Evolutionary conservation across 139 green algal genomes (phyloP).

Genomic region (Chlamydomonas applanata): DNA sequence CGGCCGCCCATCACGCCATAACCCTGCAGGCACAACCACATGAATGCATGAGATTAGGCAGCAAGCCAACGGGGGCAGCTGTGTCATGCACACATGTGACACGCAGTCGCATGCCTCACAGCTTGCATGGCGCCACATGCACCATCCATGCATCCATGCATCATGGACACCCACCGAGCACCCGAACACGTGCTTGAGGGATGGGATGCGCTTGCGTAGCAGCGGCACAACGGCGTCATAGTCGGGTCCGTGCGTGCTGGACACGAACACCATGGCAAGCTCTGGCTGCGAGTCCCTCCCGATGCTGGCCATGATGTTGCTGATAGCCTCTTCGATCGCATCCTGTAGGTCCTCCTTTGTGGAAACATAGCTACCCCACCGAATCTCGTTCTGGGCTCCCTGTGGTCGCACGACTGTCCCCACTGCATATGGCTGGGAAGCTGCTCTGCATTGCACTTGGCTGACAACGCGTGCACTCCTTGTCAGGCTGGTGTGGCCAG

Average conservation of each 20-base stretch:
- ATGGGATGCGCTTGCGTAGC: constrained; percentile 36
- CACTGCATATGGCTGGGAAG: too few relatives aligned
- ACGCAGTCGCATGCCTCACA: too few relatives aligned
- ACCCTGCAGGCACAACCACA: constrained; percentile 16
- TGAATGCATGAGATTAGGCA: not conserved
- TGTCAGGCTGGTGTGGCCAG: too few relatives aligned
- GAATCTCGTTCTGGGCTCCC: too few relatives aligned
- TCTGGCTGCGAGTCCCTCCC: constrained; percentile 14
- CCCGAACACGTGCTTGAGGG: constrained; percentile 36
- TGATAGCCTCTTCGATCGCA: constrained; percentile 20
- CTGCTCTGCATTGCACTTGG: too few relatives aligned
- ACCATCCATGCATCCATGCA: not conserved
- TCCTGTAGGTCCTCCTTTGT: not conserved
- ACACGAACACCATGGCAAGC: constrained; percentile 45
- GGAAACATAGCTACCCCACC: too few relatives aligned
- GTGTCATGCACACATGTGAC: too few relatives aligned
- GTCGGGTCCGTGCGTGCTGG: constrained; percentile 19
- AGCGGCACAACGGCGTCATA: constrained; percentile 38
- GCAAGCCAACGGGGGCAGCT: not conserved
- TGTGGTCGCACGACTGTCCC: too few relatives aligned
- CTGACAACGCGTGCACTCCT: too few relatives aligned
- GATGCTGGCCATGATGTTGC: constrained; percentile 12
- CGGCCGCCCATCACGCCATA: constrained; percentile 44
- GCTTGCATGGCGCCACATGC: not conserved
- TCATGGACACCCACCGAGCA: constrained; percentile 35